These are phyloP conservation scores for Geosmithia putterillii DNA, from an alignment of 2,329 filamentous ascomycete genomes.

Conservation along the genomic window DNA sequence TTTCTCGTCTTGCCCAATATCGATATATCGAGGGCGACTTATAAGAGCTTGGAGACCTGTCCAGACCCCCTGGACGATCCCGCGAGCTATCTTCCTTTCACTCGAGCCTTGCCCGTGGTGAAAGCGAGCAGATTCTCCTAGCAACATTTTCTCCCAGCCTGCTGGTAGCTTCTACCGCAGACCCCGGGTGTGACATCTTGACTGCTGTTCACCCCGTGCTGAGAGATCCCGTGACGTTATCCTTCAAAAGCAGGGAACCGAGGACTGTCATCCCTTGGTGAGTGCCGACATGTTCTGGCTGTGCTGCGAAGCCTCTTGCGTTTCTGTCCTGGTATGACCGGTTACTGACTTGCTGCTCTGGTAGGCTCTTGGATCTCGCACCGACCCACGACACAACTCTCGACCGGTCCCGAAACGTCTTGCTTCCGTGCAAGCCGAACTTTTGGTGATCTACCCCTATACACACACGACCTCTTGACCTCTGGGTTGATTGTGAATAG, in stretches of 20 bases:
- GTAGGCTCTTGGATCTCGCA: not conserved
- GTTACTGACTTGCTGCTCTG: not conserved
- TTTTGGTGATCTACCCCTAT: not conserved
- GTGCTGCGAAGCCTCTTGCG: not conserved
- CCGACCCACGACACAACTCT: not conserved
- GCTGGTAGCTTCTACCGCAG: not conserved
- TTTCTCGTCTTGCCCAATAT: not conserved
- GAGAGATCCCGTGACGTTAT: not conserved
- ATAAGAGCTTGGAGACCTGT: not conserved
- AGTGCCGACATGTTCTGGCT: not conserved
- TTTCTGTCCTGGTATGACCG: not conserved
- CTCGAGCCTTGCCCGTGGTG: conserved; percentile 1
- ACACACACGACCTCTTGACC: not conserved
- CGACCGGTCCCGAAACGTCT: not conserved
- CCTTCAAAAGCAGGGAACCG: not conserved
- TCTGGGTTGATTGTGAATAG: not conserved
- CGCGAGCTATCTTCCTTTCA: not conserved
- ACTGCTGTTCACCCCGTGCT: not conserved
- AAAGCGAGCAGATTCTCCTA: conserved; percentile 1
- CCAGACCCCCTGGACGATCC: not conserved
- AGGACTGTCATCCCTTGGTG: not conserved
- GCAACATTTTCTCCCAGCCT: not conserved
- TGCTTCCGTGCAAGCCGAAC: not conserved
- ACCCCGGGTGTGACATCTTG: not conserved
- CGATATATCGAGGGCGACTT: not conserved